Evolutionary conservation across 805 yeast genomes (phyloP).

Genomic region (Ogataea zsoltii): DNA sequence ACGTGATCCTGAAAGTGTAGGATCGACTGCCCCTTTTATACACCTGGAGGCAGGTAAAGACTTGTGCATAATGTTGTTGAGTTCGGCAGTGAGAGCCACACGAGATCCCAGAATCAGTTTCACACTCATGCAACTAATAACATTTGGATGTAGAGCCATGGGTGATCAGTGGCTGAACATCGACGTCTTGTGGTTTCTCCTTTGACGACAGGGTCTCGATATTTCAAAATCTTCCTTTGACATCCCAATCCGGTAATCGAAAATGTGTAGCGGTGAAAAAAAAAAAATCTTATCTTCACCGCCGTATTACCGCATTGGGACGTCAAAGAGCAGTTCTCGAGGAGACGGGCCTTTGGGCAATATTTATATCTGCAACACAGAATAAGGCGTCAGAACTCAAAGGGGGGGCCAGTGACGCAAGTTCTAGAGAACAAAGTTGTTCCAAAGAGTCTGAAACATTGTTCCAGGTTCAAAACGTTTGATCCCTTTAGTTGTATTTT

Average conservation of each 20-base stretch:
- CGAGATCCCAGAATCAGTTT: constrained; percentile 5
- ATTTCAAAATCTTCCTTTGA: constrained; percentile 21
- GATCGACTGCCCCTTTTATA: background rate
- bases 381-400: background rate
- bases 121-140: constrained; percentile 16
- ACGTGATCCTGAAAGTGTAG: too few species aligned
- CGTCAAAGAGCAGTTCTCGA: constrained; percentile 14
- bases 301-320: constrained; percentile 14
- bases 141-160: constrained; percentile 3
- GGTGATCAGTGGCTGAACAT: background rate
- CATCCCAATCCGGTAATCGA: constrained; percentile 23
- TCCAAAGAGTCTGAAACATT: constrained; percentile 4
- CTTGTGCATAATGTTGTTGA: background rate
- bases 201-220: background rate
- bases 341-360: background rate
- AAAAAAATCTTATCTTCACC: constrained; percentile 14
- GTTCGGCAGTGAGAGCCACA: too few species aligned
- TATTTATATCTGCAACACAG: constrained; percentile 1
- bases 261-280: constrained; percentile 6
- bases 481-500: background rate
- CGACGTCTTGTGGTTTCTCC: background rate
- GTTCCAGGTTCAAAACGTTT: background rate
- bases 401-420: background rate
- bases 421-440: constrained; percentile 1
- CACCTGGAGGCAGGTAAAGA: background rate